phyloP scores from a whole-genome alignment of 371 early-diverging fungal genomes.

The Saksenaea vasiformis region DNA sequence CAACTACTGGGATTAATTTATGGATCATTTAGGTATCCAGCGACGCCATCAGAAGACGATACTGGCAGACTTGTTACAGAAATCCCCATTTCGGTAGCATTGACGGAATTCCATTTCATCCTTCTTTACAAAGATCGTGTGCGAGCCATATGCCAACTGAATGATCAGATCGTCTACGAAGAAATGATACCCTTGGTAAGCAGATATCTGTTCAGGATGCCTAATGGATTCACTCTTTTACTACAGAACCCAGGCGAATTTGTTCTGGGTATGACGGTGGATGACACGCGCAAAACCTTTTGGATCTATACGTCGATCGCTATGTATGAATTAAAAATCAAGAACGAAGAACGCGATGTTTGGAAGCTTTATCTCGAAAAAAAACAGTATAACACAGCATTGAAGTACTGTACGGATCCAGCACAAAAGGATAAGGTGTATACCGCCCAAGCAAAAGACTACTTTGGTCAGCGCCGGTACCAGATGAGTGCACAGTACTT shows the following conservation, averaged over 20 bases:
- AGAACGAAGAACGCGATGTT: slow-evolving; percentile 89
- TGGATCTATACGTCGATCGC: slow-evolving; percentile 84
- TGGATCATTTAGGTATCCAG: slow-evolving; percentile 49
- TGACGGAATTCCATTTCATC: slow-evolving; percentile 89
- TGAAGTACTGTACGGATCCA: slow-evolving; percentile 75
- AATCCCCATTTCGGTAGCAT: slow-evolving; percentile 71
- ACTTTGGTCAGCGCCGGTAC: slow-evolving; percentile 75
- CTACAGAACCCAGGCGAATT: slow-evolving; percentile 53
- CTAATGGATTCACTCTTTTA: not conserved
- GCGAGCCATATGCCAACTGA: slow-evolving; percentile 78
- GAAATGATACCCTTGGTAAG: slow-evolving; percentile 72
- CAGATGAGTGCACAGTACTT: slow-evolving; percentile 81
- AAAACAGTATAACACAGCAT: slow-evolving; percentile 73
- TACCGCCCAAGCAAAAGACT: slow-evolving; percentile 84
- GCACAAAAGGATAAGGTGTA: slow-evolving; percentile 76
- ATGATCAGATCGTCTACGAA: slow-evolving; percentile 80
- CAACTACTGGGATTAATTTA: not conserved
- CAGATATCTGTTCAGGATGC: not conserved
- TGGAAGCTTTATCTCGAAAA: slow-evolving; percentile 87
- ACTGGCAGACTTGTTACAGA: slow-evolving; percentile 46
- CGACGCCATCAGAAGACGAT: slow-evolving; percentile 50
- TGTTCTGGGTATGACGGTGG: slow-evolving; percentile 70
- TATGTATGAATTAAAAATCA: slow-evolving; percentile 85
- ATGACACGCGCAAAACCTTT: slow-evolving; percentile 77
- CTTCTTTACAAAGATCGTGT: slow-evolving; percentile 76